Conservation (phyloP, 176 grass and related monocot genomes). For the Bolboschoenus planiculmis region DNA sequence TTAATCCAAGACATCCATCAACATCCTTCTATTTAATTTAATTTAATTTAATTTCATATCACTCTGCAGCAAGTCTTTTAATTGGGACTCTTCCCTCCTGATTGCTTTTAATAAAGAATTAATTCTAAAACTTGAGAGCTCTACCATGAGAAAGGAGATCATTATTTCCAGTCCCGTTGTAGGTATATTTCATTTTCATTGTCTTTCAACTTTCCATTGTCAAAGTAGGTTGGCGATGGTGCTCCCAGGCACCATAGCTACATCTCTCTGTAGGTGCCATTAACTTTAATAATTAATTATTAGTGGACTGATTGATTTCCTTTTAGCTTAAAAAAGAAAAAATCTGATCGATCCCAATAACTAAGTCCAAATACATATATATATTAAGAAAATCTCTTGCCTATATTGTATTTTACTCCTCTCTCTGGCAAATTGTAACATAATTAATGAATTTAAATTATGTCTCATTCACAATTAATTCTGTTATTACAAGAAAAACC, state of each 20-base stretch:
- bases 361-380: too few species aligned
- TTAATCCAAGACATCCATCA: not conserved
- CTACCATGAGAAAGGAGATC: not conserved
- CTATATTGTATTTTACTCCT: not conserved
- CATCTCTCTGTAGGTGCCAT: too few species aligned
- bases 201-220: not conserved
- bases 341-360: not conserved
- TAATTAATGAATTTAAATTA: constrained; percentile 5
- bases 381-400: not conserved
- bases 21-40: too few species aligned
- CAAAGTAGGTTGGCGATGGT: not conserved
- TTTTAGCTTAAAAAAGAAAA: not conserved
- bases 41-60: not conserved
- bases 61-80: not conserved
- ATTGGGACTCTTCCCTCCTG: not conserved
- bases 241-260: not conserved
- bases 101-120: not conserved
- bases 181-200: constrained; percentile 26
- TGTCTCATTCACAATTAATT: constrained; percentile 24
- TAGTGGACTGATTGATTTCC: not conserved
- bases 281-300: not conserved
- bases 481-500: constrained; percentile 17
- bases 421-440: not conserved
- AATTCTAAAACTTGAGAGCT: not conserved
- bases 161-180: not conserved